These are phyloP conservation scores for Alisma plantagoaquatica DNA, from an alignment of 106 monocot genomes.

Conservation along the genomic window DNA sequence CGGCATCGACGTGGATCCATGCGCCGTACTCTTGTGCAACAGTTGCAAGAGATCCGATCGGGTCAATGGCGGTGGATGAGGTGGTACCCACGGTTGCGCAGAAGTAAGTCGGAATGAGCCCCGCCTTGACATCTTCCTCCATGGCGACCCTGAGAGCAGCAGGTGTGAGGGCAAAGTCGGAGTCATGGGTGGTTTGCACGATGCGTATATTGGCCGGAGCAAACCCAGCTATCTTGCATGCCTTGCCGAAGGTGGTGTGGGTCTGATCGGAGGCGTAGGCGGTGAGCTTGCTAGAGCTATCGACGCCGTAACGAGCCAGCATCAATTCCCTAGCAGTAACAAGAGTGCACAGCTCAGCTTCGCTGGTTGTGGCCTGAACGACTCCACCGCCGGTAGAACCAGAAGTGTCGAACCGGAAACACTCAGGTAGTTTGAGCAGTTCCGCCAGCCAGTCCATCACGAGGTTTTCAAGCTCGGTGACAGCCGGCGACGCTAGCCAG, in stretches of 20 bases:
- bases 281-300: conserved; percentile 9
- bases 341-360: conserved; percentile 34
- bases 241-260: conserved; percentile 35
- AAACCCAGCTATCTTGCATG: conserved; percentile 27
- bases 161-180: conserved; percentile 21
- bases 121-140: conserved; percentile 21
- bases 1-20: conserved; percentile 57
- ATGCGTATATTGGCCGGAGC: conserved; percentile 21
- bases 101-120: conserved; percentile 31
- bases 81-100: conserved; percentile 56
- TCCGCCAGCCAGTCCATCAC: conserved; percentile 38
- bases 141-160: conserved; percentile 9
- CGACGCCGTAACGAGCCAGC: neutral
- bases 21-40: conserved; percentile 18
- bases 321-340: conserved; percentile 25
- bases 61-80: conserved; percentile 37
- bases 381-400: conserved; percentile 27
- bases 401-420: conserved; percentile 13
- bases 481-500: conserved; percentile 43
- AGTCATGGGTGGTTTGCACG: conserved; percentile 11
- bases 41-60: conserved; percentile 8
- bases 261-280: conserved; percentile 56
- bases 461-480: conserved; percentile 41
- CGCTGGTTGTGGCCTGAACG: conserved; percentile 31
- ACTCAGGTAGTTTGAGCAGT: conserved; percentile 19